phyloP scores from a whole-genome alignment of 2,329 filamentous ascomycete species.

The Capronia epimyces region DNA sequence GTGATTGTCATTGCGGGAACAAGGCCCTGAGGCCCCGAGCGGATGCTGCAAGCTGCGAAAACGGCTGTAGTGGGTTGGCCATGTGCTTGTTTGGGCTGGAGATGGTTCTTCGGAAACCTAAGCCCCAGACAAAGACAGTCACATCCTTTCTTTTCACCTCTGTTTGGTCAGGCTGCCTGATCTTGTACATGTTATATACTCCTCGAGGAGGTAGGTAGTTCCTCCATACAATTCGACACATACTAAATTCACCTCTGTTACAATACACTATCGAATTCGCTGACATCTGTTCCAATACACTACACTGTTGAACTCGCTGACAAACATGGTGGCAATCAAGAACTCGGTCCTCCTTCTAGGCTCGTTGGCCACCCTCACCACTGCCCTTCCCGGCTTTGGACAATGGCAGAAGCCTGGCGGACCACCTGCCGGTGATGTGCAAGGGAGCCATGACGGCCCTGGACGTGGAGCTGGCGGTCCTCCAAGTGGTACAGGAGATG shows the following conservation, averaged over 20 bases:
- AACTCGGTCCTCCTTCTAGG: slow-evolving; percentile 8
- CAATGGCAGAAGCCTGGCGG: slow-evolving; percentile 6
- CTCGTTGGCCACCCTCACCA: slow-evolving; percentile 10
- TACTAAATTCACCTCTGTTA: background rate
- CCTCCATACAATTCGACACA: background rate
- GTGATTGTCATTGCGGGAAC: background rate
- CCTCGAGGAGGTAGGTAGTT: background rate
- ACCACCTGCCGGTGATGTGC: slow-evolving; percentile 1
- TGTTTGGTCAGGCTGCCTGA: background rate
- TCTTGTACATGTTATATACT: slow-evolving; percentile 4
- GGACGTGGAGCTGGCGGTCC: background rate
- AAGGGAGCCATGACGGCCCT: background rate
- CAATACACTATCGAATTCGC: background rate
- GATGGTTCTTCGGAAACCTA: background rate
- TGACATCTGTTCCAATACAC: too few species aligned
- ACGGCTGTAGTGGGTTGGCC: background rate
- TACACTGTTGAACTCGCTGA: background rate
- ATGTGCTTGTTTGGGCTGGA: background rate
- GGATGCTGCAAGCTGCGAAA: background rate
- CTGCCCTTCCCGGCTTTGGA: slow-evolving; percentile 3
- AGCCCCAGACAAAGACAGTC: slow-evolving; percentile 1
- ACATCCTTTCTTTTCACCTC: background rate
- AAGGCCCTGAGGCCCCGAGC: background rate
- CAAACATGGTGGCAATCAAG: slow-evolving; percentile 15
- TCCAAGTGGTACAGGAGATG: background rate